These are phyloP conservation scores for Pseudogymnoascus pannorum DNA, from an alignment of 2,329 filamentous ascomycete genomes.

Conservation along the genomic window DNA sequence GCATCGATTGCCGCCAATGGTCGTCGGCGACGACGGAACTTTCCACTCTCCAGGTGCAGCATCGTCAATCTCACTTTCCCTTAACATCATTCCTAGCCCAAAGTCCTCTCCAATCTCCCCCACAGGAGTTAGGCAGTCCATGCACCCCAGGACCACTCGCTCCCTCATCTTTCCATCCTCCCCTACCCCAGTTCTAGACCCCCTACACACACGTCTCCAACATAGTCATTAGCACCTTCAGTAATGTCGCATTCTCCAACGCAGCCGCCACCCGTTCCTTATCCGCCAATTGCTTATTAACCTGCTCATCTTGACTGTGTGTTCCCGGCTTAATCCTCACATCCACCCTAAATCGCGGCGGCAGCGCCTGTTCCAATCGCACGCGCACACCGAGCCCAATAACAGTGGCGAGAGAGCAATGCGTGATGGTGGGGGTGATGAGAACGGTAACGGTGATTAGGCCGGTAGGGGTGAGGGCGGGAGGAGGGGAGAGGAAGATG, in stretches of 20 bases:
- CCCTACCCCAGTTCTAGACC: neutral
- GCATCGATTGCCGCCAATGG: too few relatives aligned
- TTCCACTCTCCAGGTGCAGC: neutral
- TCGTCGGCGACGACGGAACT: neutral
- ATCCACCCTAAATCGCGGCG: conserved; percentile 85
- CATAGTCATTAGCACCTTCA: conserved; percentile 88
- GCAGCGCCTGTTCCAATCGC: conserved; percentile 80
- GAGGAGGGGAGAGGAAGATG: conserved; percentile 66
- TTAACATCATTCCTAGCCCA: neutral
- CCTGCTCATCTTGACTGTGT: conserved; percentile 90
- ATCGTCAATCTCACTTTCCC: neutral
- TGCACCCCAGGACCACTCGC: neutral
- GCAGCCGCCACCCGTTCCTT: conserved; percentile 95
- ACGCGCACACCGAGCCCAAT: conserved; percentile 92
- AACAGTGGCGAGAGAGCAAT: conserved; percentile 92
- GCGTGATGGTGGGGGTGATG: conserved; percentile 92
- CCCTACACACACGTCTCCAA: conserved; percentile 61
- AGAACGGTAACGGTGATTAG: conserved; percentile 73
- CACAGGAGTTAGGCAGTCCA: neutral
- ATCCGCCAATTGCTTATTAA: conserved; percentile 93
- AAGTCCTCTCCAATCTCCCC: neutral
- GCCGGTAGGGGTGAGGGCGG: conserved; percentile 43
- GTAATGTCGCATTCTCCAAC: conserved; percentile 84
- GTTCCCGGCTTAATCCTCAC: conserved; percentile 92
- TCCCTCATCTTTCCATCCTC: neutral